A percentile compares a stretch with the other conserved stretches of the same genome.
Evolutionary conservation across 306 rosid species (phyloP).

Genomic region (Quillaja saponaria): DNA sequence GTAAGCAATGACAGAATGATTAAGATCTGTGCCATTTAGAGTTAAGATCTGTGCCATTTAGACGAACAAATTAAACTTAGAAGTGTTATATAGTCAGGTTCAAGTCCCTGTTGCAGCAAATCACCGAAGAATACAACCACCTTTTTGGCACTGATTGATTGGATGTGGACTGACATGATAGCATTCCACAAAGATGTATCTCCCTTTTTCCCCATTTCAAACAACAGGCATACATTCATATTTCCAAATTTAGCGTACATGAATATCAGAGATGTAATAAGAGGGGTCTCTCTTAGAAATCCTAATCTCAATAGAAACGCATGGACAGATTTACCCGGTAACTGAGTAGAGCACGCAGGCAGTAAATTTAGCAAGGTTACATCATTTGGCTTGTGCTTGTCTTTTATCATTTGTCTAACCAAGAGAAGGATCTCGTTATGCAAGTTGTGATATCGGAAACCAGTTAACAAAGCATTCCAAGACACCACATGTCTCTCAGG

Average conservation of each 20-base stretch:
- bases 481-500: constrained; percentile 35
- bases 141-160: constrained; percentile 11
- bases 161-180: constrained; percentile 28
- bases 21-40: constrained; percentile 21
- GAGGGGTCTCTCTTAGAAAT: constrained; percentile 16
- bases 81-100: constrained; percentile 35
- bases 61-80: constrained; percentile 30
- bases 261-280: constrained; percentile 35
- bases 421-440: constrained; percentile 18
- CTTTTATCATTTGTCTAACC: constrained; percentile 27
- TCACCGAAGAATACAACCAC: constrained; percentile 20
- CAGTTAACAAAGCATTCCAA: constrained; percentile 44
- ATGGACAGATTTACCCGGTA: constrained; percentile 42
- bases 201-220: constrained; percentile 24
- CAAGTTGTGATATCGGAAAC: constrained; percentile 29
- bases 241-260: constrained; percentile 40
- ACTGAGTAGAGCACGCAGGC: constrained; percentile 32
- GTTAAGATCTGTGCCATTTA: constrained; percentile 24
- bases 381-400: constrained; percentile 27
- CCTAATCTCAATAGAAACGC: constrained; percentile 26
- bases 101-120: constrained; percentile 30
- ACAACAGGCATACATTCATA: constrained; percentile 19
- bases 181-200: constrained; percentile 43
- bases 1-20: constrained; percentile 18
- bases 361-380: constrained; percentile 35